phyloP scores from a whole-genome alignment of 140 eudicot species.

The Cichorium intybus region DNA sequence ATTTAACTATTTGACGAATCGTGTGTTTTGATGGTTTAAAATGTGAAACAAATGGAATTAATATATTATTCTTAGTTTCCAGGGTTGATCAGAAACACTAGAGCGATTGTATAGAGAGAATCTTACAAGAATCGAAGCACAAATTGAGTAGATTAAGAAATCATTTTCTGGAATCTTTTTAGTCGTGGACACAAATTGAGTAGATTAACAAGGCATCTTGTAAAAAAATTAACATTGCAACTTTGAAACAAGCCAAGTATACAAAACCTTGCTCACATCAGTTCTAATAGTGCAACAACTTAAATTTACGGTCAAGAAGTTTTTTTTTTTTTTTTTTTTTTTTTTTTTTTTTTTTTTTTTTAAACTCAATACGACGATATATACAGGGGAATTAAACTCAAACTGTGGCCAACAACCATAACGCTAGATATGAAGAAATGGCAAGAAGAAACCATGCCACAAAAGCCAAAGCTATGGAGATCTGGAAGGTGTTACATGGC shows the following conservation, averaged over 20 bases:
- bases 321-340: too few species aligned
- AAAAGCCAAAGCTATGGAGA: conserved; percentile 76
- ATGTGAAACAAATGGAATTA: not conserved
- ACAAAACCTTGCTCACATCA: not conserved
- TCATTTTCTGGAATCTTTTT: too few species aligned
- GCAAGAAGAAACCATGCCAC: conserved; percentile 85
- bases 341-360: too few species aligned
- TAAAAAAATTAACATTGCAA: not conserved
- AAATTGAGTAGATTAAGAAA: too few species aligned
- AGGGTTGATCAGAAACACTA: too few species aligned
- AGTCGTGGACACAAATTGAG: not conserved
- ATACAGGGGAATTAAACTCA: conserved; percentile 17
- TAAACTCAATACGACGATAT: not conserved
- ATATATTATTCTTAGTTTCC: too few species aligned
- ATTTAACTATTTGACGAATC: not conserved
- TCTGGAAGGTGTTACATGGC: conserved; percentile 56
- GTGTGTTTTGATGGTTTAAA: not conserved
- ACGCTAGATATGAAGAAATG: conserved; percentile 64
- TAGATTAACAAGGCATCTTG: not conserved
- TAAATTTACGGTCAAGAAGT: too few species aligned
- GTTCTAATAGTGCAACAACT: not conserved
- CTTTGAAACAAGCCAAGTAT: not conserved
- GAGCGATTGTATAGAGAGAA: too few species aligned
- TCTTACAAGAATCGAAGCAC: too few species aligned
- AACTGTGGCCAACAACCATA: conserved; percentile 68